These are phyloP conservation scores for Solanum phureja DNA, from an alignment of 257 asterid genomes.

Conservation along the genomic window DNA sequence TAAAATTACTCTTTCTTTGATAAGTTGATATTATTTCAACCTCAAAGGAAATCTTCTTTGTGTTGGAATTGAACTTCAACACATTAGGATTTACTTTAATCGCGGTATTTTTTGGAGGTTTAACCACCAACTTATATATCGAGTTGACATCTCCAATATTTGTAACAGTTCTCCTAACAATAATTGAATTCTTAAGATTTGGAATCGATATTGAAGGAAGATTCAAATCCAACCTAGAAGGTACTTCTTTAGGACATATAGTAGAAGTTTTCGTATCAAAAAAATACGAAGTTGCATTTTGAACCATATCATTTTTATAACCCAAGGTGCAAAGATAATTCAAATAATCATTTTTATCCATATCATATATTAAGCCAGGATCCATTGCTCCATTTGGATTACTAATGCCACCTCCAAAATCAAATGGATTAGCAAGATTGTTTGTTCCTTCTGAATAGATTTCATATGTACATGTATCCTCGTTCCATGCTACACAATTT, in stretches of 20 bases:
- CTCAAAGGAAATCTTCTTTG: not conserved
- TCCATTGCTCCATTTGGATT: constrained; percentile 22
- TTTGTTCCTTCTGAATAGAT: constrained; percentile 9
- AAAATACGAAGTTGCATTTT: not conserved
- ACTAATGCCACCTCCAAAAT: constrained; percentile 34
- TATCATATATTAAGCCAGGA: constrained; percentile 27
- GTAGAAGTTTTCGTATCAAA: not conserved
- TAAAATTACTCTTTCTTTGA: not conserved
- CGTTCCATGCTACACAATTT: not conserved
- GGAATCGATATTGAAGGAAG: constrained; percentile 9
- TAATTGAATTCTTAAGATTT: not conserved
- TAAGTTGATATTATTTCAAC: not conserved
- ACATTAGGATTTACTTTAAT: constrained; percentile 1
- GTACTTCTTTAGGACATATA: not conserved
- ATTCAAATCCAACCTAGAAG: constrained; percentile 5
- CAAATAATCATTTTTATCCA: constrained; percentile 17
- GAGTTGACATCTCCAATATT: constrained; percentile 7
- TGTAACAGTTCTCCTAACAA: constrained; percentile 8
- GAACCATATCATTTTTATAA: not conserved
- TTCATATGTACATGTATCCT: not conserved
- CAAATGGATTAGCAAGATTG: constrained; percentile 28
- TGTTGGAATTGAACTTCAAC: not conserved
- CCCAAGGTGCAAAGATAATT: constrained; percentile 29
- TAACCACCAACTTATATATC: not conserved
- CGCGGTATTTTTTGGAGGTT: not conserved